Conservation (phyloP, 148 eudicot species). For the Drosera capensis region DNA sequence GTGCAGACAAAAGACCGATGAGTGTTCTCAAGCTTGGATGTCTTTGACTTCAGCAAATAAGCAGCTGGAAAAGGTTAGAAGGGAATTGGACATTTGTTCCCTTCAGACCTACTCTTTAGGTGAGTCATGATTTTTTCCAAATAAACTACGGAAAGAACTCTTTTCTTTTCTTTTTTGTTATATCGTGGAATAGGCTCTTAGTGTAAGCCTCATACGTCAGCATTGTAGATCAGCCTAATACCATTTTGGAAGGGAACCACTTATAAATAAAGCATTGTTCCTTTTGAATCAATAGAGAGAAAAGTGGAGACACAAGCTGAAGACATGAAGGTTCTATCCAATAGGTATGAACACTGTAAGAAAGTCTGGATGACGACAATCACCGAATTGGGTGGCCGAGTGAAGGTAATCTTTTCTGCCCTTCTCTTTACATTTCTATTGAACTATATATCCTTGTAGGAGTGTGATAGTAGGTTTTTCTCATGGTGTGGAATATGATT, state of each 20-base stretch:
- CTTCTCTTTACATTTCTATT: not conserved
- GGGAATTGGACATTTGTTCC: conserved; percentile 71
- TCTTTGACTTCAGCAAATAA: conserved; percentile 68
- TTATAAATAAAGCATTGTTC: not conserved
- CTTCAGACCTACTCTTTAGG: conserved; percentile 70
- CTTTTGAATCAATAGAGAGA: conserved; percentile 27
- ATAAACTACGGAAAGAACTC: not conserved
- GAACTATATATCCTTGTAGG: not conserved
- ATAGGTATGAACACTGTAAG: conserved; percentile 58
- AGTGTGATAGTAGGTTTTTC: not conserved
- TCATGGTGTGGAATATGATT: not conserved
- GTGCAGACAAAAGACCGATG: conserved; percentile 71
- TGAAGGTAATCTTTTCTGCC: conserved; percentile 41
- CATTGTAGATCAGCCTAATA: not conserved
- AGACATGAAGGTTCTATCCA: conserved; percentile 36
- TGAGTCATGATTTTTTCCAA: conserved; percentile 18
- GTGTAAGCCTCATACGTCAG: not conserved
- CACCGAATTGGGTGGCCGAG: conserved; percentile 35
- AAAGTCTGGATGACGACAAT: conserved; percentile 53
- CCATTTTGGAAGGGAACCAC: not conserved
- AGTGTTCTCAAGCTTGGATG: conserved; percentile 98
- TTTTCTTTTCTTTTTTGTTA: not conserved
- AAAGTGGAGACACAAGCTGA: conserved; percentile 62
- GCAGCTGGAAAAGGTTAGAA: conserved; percentile 73
- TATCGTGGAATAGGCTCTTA: not conserved